Percentiles rank a stretch among this genome's conserved stretches.
Conservation (phyloP, 169 alveolate species). For the Plasmodium vivax region DNA sequence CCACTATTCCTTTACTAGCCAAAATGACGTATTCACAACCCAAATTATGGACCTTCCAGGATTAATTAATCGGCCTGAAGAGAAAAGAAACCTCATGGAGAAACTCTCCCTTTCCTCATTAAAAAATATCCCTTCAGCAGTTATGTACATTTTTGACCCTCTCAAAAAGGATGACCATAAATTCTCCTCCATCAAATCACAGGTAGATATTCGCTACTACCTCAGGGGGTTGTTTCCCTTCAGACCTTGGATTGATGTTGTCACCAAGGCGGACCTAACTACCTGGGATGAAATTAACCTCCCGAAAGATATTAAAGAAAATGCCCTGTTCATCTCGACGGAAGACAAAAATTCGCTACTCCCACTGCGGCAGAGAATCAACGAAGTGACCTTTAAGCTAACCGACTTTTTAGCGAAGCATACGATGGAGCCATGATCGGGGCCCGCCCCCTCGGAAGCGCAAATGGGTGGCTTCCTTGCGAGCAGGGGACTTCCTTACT, state of each 20-base stretch:
- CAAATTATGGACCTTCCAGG: constrained; percentile 74
- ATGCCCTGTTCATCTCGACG: constrained; percentile 54
- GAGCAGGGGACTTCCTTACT: neutral
- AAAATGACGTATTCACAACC: constrained; percentile 45
- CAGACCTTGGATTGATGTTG: constrained; percentile 73
- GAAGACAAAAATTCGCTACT: constrained; percentile 35
- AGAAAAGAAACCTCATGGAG: constrained; percentile 69
- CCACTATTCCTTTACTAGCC: constrained; percentile 61
- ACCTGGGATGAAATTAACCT: constrained; percentile 17
- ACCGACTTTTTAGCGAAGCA: constrained; percentile 30
- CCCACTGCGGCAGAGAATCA: constrained; percentile 55
- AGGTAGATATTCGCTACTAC: constrained; percentile 64
- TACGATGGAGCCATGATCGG: constrained; percentile 23
- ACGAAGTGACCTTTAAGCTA: constrained; percentile 46
- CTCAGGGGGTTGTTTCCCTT: constrained; percentile 66
- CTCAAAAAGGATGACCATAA: constrained; percentile 64
- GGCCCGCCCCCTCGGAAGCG: neutral
- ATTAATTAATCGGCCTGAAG: constrained; percentile 65
- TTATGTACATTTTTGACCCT: constrained; percentile 68
- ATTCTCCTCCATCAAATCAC: constrained; percentile 52
- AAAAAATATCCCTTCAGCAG: constrained; percentile 65
- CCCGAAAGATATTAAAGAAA: constrained; percentile 66
- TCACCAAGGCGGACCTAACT: constrained; percentile 53
- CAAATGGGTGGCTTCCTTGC: neutral
- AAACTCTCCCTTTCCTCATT: constrained; percentile 54